Base-by-base conservation (phyloP, 2,329 filamentous ascomycete species). In the Pseudogymnoascus sp. region DNA sequence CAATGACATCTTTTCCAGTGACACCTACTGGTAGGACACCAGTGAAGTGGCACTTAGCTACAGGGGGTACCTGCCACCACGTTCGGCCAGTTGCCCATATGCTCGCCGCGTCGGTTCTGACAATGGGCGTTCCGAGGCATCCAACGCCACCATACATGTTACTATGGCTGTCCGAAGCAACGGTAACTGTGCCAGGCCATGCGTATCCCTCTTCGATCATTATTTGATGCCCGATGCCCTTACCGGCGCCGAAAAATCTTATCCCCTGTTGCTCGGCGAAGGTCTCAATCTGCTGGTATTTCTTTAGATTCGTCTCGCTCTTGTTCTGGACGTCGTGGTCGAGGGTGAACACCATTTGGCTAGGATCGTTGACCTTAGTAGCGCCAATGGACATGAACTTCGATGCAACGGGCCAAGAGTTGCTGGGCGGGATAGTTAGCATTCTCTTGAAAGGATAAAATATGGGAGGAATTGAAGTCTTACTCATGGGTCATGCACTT, bases 251-350 rank as follows among this genome's bases (percentile, higher is more conserved):
- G 69, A 88, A 96, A 72, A 93, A 92, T 63, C 86, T 80, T 0
- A 96, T 82, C 1, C 89, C 89, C 63, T 97, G 90, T 65, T 85
- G 80, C 70, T 82, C 81, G 1, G 91, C 93, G 76, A 97, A 96
- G 65, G 86, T 82, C 72, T 95, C 86, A 61, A 97, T 96, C 70
- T 88, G 83, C 14, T 75, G 72, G 74, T 96, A 97, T 71, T 97
- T 97, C 70, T 88, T 86, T 43, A 96, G 73, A 70, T 96, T 96
- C 66, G 84, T 78, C 65, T 90, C 87, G 62, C 79, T 85, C 75
- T 87, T 90, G 75, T 96, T 95, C 72, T 96, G 90, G 0, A 96
- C 89, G 69, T 96, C 91, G 71, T 96, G 93, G 70, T 96, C 92
- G 1, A 96, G 77, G 0, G 90, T 89, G 80, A 95, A 88, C 18